phyloP scores from a whole-genome alignment of 192 early-diverging fungal species.

The Radiomyces spectabilis region DNA sequence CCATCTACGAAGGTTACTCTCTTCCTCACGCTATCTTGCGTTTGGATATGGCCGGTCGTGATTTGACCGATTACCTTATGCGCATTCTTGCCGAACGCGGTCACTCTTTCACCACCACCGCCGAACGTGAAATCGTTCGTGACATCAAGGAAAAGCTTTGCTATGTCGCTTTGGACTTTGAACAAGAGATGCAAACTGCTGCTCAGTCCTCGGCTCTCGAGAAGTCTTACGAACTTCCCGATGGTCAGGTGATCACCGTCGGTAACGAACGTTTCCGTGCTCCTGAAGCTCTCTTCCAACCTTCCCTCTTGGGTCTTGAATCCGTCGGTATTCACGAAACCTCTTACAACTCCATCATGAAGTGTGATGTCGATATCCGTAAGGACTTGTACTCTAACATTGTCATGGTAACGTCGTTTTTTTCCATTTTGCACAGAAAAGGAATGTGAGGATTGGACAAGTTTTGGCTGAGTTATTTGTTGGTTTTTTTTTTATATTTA shows the following conservation, averaged over 20 bases:
- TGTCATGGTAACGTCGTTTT: conserved; percentile 64
- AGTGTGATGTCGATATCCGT: conserved; percentile 95
- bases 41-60: conserved; percentile 95
- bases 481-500: neutral
- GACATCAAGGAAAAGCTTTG: conserved; percentile 99
- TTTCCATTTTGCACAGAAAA: too few relatives aligned
- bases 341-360: conserved; percentile 95
- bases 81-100: conserved; percentile 93
- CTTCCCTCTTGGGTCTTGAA: conserved; percentile 85
- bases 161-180: conserved; percentile 97
- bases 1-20: conserved; percentile 96
- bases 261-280: conserved; percentile 96
- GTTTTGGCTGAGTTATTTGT: neutral
- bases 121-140: conserved; percentile 97
- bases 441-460: too few relatives aligned
- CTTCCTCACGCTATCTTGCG: conserved; percentile 94
- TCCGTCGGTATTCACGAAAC: conserved; percentile 93
- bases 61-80: conserved; percentile 92
- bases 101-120: conserved; percentile 91
- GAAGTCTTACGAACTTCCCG: conserved; percentile 97
- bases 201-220: conserved; percentile 86
- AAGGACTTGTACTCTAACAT: conserved; percentile 95
- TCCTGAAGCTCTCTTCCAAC: conserved; percentile 98
- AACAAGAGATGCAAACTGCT: conserved; percentile 96
- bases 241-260: conserved; percentile 97